Base-by-base conservation (phyloP, 2,329 filamentous ascomycete species). In the Pyrenophora seminiperda region DNA sequence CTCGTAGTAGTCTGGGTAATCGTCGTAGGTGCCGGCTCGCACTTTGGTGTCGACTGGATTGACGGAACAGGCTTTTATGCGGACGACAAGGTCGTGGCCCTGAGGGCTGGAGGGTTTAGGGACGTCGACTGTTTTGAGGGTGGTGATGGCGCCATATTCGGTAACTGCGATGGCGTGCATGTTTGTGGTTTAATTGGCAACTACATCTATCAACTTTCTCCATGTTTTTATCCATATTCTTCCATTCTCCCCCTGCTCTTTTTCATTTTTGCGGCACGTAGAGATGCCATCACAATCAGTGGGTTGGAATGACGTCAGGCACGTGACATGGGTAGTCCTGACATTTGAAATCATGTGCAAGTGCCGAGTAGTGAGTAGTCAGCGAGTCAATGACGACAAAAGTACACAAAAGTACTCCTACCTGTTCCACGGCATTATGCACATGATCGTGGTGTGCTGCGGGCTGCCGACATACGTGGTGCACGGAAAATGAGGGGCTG, bases 391-490 rank as follows among this genome's bases (percentile, higher is more conserved):
- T 15, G 14, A 19, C 24, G 22, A 10, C n/a, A 22, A 15, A 31
- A 38, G 31, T 51, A 43, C 36, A 39, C 30, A 34, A 36, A 46
- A 42, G 22, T 41, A 44, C n/a, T n/a, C n/a, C n/a, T n/a, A n/a
- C 39, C 17, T 39, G 18, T 11, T 11, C 24, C 24, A 27, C 24
- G 10, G 24, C 24, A n/a, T 11, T 11, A 27, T 18, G 41, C 61
- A 65, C 56, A 62, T 65, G 60, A 66, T 55, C 40, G 47, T 10
- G 17, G 15, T 15, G 36, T 7, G 47, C 60, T 61, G 62, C 55
- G 57, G 56, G 53, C 22, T 10, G 34, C 40, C 41, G 34, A 18
- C 50, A 51, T 37, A 18, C 30, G 31, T 45, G 50, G 44, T 46
- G 51, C 54, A 53, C 40, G 46, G 41, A 43, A 43, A 50, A 47